Evolutionary conservation across 1,139 yeast species (phyloP), one percentile per base, ranked within the genome.

Genomic region (Debaryomyces sp.): DNA sequence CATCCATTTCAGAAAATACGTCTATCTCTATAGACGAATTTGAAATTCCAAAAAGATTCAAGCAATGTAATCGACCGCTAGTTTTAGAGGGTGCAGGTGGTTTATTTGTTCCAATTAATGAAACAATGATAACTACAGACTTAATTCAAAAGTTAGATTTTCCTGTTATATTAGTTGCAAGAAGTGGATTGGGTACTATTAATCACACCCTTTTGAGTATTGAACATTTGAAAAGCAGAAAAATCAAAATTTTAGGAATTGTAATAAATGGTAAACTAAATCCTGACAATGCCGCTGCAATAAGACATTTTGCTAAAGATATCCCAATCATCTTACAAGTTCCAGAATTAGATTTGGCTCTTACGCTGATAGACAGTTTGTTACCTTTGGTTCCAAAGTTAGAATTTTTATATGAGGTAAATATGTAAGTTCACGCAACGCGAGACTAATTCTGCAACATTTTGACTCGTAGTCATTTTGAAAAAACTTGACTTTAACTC

Each of bases 1-100:
- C 69, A 9, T 54, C 56, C 2, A 47, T 57, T 21, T 17, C 15
- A 50, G 61, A 52, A 62, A 61, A 41, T 51, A 45, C 12, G 55
- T 51, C 26, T 43, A 27, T 53, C 22, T 26, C 29, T 24, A 12
- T 41, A 5, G 46, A 50, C 2, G 54, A 54, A 24, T 51, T 62
- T 26, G 33, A 36, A 2, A 36, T 62, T n/a, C 66, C 67, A 21
- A 27, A 48, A 8, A 42, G 37, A 1, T 44, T 44, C 22, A 18
- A 7, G 6, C 40, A 50, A 4, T 21, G 34, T 6, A 34, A 35
- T 1, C 41, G 48, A 2, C 59, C 62, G 15, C 44, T 64, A 34
- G 48, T 64, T n/a, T 46, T 66, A n/a, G 70, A 66, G 53, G 70
- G 70, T 21, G 71, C 70, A 6, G 70, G 69, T 29, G 70, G 71